Conservation (phyloP, 352 stramenopile species). For the Globisporangium mamillatum region DNA sequence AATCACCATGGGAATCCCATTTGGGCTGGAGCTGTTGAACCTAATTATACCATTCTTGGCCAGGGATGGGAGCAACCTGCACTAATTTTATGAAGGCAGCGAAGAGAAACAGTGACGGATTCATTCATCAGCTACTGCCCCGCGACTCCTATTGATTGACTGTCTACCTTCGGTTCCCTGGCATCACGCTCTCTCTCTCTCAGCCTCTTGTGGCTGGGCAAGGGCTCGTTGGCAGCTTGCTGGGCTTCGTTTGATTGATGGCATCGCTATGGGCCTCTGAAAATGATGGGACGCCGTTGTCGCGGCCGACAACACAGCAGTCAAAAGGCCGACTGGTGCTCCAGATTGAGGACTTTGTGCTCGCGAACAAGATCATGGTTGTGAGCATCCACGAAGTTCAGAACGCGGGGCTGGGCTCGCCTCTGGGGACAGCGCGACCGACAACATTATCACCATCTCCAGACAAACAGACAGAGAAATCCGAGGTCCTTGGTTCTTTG, state of each 20-base stretch:
- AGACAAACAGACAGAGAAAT: not conserved
- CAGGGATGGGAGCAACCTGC: not conserved
- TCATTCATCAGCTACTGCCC: not conserved
- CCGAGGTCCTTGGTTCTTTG: not conserved
- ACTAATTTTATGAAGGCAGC: not conserved
- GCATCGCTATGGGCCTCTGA: not conserved
- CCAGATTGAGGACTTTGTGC: conserved; percentile 28
- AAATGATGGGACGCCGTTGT: not conserved
- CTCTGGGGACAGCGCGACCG: conserved; percentile 8
- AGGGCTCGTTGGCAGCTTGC: not conserved
- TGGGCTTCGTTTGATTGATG: not conserved
- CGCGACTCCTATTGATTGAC: not conserved
- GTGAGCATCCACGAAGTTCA: conserved; percentile 39
- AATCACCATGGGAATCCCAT: not conserved
- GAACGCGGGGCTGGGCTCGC: conserved; percentile 8
- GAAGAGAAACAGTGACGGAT: too few species aligned
- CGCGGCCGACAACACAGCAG: conserved; percentile 6
- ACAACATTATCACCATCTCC: not conserved
- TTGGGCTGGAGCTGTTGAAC: not conserved
- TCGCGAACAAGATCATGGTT: conserved; percentile 33
- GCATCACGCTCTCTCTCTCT: not conserved
- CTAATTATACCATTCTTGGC: not conserved
- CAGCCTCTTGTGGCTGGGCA: not conserved
- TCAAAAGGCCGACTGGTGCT: conserved; percentile 29
- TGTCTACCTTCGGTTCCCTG: not conserved